These are phyloP conservation scores for Maudiozyma serrabonitensis DNA, from an alignment of 805 yeast species.

Conservation along the genomic window DNA sequence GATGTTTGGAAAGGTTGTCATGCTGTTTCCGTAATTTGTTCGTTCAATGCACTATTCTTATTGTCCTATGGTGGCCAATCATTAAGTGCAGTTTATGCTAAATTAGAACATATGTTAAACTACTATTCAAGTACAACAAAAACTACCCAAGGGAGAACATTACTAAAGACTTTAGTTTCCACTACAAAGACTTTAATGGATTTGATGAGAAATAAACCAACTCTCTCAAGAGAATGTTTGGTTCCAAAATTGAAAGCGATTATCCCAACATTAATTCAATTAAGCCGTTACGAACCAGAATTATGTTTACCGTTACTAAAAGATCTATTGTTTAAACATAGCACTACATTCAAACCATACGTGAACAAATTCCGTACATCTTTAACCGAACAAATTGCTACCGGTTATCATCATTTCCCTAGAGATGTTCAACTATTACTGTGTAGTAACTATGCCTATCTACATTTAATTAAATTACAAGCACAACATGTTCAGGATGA, in stretches of 20 bases:
- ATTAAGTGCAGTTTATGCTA: constrained; percentile 19
- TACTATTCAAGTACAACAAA: constrained; percentile 14
- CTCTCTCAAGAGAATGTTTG: constrained; percentile 70
- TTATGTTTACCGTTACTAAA: constrained; percentile 33
- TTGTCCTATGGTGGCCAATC: constrained; percentile 27
- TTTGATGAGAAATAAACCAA: constrained; percentile 67
- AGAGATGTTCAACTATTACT: constrained; percentile 32
- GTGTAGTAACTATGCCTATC: constrained; percentile 43
- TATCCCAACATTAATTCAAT: constrained; percentile 43
- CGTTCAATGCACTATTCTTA: constrained; percentile 28
- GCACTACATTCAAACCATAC: constrained; percentile 77
- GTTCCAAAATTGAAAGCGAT: constrained; percentile 68
- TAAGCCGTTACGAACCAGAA: constrained; percentile 32
- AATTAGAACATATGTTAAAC: constrained; percentile 21
- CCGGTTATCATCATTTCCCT: constrained; percentile 34
- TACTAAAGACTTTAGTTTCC: constrained; percentile 23
- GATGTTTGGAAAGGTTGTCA: constrained; percentile 54
- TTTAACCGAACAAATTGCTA: constrained; percentile 30
- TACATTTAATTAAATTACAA: constrained; percentile 47
- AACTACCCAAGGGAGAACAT: constrained; percentile 14
- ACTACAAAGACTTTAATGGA: constrained; percentile 26
- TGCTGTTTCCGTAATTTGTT: constrained; percentile 36
- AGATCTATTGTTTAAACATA: constrained; percentile 42
- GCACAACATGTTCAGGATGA: constrained; percentile 32
- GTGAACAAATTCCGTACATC: constrained; percentile 50